Base-by-base conservation (phyloP, 495 filamentous ascomycete species). In the Neurospora sp. region DNA sequence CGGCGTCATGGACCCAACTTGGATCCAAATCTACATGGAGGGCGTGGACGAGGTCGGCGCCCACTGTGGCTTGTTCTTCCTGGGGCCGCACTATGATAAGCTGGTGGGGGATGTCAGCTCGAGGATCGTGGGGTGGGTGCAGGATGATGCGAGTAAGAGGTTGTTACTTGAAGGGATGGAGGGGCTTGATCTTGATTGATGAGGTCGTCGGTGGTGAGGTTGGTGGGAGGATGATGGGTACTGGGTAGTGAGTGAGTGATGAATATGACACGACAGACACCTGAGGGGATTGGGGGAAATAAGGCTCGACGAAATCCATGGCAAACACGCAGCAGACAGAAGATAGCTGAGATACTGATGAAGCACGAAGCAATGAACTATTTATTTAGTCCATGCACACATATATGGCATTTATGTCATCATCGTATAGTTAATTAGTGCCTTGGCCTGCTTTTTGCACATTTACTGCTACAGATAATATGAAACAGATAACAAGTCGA, bases 31-130 rank as follows among this genome's bases (percentile, higher is more conserved):
- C 1, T 90, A 87, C 77, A 95, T 97, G 91, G 86, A 89, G 39
- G 89, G 89, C 42, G 90, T 95, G 68, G 93, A 97, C 77, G 92
- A 97, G 77, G 92, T 97, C 4, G 89, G 86, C 8, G 94, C 94
- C 4, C 94, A 97, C 79, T 94, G 92, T 70, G 90, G 92, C 3
- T 82, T 97, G 71, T 97, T 97, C 79, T 88, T 93, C 47, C 82
- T 87, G 0, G 87, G 85, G 0, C 84, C 83, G 41, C 86, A 92
- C 47, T 96, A 97, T 78, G 92, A 95, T 77, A 79, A 80, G 74
- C 82, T 97, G 12, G 90, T 96, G 44, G 90, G 89, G 1, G 93
- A 95, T 80, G 90, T 93, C 1, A 90, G 88, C 16, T 83, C 83
- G 20, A 83, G 89, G 73, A 87, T 97, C 42, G 89, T 92, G 73